These are phyloP conservation scores for Cutaneotrichosporon curvatum DNA, from an alignment of 1,284 basidiomycete species.

Conservation along the genomic window DNA sequence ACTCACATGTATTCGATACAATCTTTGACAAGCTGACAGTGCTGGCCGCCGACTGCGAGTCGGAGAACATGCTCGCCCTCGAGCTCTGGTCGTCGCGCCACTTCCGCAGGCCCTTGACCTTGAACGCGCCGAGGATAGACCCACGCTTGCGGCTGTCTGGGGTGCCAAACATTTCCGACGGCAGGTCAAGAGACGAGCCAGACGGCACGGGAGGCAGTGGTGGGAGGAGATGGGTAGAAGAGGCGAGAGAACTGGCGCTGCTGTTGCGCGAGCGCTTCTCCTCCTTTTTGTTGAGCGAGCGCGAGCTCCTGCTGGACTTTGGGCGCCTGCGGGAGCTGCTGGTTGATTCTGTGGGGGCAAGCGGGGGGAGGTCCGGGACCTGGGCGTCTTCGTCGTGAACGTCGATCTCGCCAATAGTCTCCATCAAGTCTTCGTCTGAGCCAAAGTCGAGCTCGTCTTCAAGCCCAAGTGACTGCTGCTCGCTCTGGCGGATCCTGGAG, in stretches of 20 bases:
- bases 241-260: slow-evolving; percentile 4
- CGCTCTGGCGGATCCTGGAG: slow-evolving; percentile 5
- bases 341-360: not conserved
- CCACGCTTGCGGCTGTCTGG: slow-evolving; percentile 17
- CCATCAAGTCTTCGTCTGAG: slow-evolving; percentile 35
- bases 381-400: not conserved
- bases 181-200: slow-evolving; percentile 23
- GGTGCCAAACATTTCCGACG: slow-evolving; percentile 13
- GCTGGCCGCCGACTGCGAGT: slow-evolving; percentile 1
- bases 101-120: slow-evolving; percentile 17
- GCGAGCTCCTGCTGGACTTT: not conserved
- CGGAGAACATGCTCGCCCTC: slow-evolving; percentile 3
- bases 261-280: slow-evolving; percentile 10
- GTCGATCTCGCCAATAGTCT: slow-evolving; percentile 27
- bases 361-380: not conserved
- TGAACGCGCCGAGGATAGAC: slow-evolving; percentile 24
- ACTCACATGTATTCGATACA: slow-evolving; percentile 15
- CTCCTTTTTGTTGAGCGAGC: slow-evolving; percentile 4
- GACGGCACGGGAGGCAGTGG: slow-evolving; percentile 16
- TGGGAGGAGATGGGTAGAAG: slow-evolving; percentile 10
- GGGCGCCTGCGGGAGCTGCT: not conserved
- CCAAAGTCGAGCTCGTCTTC: slow-evolving; percentile 39
- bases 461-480: slow-evolving; percentile 24
- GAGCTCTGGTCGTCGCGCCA: slow-evolving; percentile 16
- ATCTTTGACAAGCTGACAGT: slow-evolving; percentile 10